Conservation (phyloP, 495 filamentous ascomycete genomes). For the Tuber brumale region DNA sequence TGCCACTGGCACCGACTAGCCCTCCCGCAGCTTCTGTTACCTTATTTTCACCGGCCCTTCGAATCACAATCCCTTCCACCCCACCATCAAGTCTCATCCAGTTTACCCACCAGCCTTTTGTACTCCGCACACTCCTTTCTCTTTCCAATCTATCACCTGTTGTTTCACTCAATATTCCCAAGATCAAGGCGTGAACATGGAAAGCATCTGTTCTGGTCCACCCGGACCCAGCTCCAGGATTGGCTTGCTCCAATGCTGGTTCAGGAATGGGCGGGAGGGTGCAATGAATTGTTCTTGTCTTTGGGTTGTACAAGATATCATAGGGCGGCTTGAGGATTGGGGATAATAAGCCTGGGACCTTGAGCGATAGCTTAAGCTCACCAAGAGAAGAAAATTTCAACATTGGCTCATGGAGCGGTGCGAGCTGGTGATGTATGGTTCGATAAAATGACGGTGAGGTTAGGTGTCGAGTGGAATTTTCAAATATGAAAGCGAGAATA, state of each 20-base stretch:
- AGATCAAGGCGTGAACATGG: constrained; percentile 77
- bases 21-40: constrained; percentile 17
- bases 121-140: constrained; percentile 88
- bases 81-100: constrained; percentile 56
- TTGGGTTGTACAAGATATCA: constrained; percentile 80
- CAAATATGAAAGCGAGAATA: constrained; percentile 84
- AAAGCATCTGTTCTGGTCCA: constrained; percentile 87
- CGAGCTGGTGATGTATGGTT: constrained; percentile 72
- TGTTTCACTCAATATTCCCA: constrained; percentile 65
- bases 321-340: constrained; percentile 47
- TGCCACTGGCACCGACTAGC: constrained; percentile 7
- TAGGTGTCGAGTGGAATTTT: constrained; percentile 60
- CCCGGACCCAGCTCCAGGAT: constrained; percentile 43
- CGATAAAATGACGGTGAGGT: constrained; percentile 66
- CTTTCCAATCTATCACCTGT: constrained; percentile 54
- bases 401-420: constrained; percentile 51
- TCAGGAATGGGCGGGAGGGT: constrained; percentile 88
- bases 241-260: not conserved
- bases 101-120: constrained; percentile 90
- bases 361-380: not conserved
- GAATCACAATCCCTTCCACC: constrained; percentile 35
- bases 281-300: constrained; percentile 66
- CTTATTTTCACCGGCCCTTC: constrained; percentile 35
- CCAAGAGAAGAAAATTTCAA: constrained; percentile 45
- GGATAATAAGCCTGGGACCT: not conserved